Evolutionary conservation across 441 rosid species (phyloP), one percentile per base, ranked within the genome.

Genomic region (Jatropha multifida): DNA sequence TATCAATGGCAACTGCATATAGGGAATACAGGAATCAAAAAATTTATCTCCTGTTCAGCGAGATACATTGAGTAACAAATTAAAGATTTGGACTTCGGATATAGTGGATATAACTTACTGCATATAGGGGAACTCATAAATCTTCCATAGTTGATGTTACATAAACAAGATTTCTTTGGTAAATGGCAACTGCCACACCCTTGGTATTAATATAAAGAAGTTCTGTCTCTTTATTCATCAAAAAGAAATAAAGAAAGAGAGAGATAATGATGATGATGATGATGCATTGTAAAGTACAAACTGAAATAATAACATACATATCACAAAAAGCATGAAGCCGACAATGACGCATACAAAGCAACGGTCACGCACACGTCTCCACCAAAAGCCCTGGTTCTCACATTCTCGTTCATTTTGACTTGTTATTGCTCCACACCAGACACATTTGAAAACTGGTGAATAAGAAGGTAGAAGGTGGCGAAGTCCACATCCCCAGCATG

Each of bases 361-460:
- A 38, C 90, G 90, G 86, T 95, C 99, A 80, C 92, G 92, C 80
- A 89, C 20, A 69, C 88, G 88, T 83, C 92, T 93, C 92, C 96
- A 87, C 84, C 89, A 74, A 74, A 85, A 83, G 54, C 58, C 71
- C 76, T 86, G 84, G 83, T 87, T 83, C 73, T 85, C 88, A 27
- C 75, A 84, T 77, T 83, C 85, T 72, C 56, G 68, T 9, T 83
- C 76, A 46, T 85, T 86, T 73, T 84, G 88, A 79, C 83, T 85
- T 9, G 99, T 91, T 75, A 95, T 83, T 54, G 99, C 99, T 79
- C 98, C 99, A 84, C 99, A 95, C 99, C 98, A 95, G 48, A 94
- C 94, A 69, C 98, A 95, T 81, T 92, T 93, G 76, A 95, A 93
- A 84, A 89, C 65, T 69, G 90, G 90, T 0, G 93, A 76, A 18